Base-by-base conservation (phyloP, 75 land plant species). In the Selaginella moellendorffii region DNA sequence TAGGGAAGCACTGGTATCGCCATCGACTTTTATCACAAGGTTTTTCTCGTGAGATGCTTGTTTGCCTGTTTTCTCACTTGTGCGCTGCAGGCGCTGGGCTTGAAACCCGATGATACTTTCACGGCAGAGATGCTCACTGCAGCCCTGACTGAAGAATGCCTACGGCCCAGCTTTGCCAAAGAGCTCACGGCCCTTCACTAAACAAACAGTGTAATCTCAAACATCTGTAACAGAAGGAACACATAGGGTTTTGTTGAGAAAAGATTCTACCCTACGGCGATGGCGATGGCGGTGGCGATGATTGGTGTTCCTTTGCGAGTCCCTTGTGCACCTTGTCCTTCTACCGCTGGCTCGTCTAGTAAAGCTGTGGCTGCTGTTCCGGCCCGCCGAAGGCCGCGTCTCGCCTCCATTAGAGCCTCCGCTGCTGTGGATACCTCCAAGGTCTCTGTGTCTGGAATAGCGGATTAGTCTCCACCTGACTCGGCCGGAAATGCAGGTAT, bases 21-120 rank as follows among this genome's bases (percentile, higher is more conserved):
- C 26, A 83, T 93, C 65, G 73, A 79, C 26, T 88, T 78, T 63
- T 93, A 93, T 64, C 98, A 93, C 66, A 83, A 93, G 83, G 97
- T 87, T 54, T 46, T 46, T 30, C 31, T 9, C 59, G 31, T 22
- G n/a, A 9, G 26, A 5, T 9, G 19, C 5, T 8, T 56, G 19
- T 56, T 22, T 19, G 19, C 20, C 59, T 56, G 21, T 9, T 20
- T 56, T 22, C 2, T 20, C 59, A 12, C 19, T 20, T 20, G 20
- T 56, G 59, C 20, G 8, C 10, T 31, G 21, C 81, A 92, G 97
- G 95, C 98, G 22, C 68, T 93, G 31, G 79, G 87, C 79, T 71
- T 93, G 68, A 85, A 93, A 71, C 81, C 89, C 17, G 83, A 88
- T 65, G 95, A 93, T 71, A 77, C 82, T 20, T 88, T 93, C 61